Base-by-base conservation (phyloP, 345 rosid genomes). In the Psidium friedrichsthalianum region DNA sequence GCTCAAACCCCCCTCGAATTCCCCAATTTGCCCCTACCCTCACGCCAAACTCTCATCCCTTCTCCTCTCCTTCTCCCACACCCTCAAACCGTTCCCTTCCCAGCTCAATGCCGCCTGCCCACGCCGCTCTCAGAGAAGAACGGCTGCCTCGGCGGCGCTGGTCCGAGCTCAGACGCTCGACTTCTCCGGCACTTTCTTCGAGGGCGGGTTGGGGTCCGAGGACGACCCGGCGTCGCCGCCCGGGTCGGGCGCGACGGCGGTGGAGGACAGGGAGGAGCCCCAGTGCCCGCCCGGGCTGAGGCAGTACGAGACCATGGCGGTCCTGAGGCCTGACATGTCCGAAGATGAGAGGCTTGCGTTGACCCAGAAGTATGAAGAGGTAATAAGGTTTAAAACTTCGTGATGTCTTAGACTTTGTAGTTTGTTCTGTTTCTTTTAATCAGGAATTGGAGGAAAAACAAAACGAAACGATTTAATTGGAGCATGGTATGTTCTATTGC, bases 291-390 rank as follows among this genome's bases (percentile, higher is more conserved):
- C 98, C 13, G 99, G 99, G 25, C 94, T 95, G 55, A 91, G 98
- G 25, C 92, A 90, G 88, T 97, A 97, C 87, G 98, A 95, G 90
- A 93, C 97, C 32, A 96, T 95, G 98, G 91, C 89, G 80, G 96
- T 97, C 11, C 84, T 97, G 89, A 92, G 99, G 90, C 99, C 99
- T 11, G 98, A 97, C 85, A 93, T 97, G 99, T 93, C 98, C 36
- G 99, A 97, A 90, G 98, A 97, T 82, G 98, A 95, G 84, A 90
- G 98, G 6, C 94, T 97, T 32, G 92, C 95, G 83, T 93, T 94
- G 76, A 94, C 98, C 56, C 98, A 95, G 94, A 97, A 94, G 90
- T 97, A 97, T 91, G 98, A 97, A 91, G 99, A 97, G 99, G 99
- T 97, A 91, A 85, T 85, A 21, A 14, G 56, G 29, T 42, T 42